Base-by-base conservation (phyloP, 345 rosid genomes). In the Eucalyptus cladocalyx region DNA sequence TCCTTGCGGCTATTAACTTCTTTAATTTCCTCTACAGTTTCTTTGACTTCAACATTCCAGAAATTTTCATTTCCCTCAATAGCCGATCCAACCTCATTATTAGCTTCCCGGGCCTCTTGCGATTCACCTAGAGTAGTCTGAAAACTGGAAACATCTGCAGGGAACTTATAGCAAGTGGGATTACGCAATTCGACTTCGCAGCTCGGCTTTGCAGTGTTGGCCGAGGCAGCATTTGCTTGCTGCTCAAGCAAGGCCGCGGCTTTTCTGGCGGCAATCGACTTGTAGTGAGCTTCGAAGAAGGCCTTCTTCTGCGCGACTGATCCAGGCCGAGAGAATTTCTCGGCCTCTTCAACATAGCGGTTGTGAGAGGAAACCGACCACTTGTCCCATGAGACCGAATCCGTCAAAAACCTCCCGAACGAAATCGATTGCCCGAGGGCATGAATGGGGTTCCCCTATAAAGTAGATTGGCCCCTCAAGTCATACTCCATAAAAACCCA, bases 251-350 rank as follows among this genome's bases (percentile, higher is more conserved):
- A 87, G 11, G 94, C 94, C 49, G 89, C 91, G 0, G 80, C 80
- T 88, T 91, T 93, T 89, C 91, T 90, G 28, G 94, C 94, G 43
- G 95, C 95, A 37, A 92, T 89, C 9, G 87, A 76, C 89, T 85
- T 92, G 87, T 91, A 92, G 83, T 93, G 95, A 43, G 95, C 94
- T 89, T 93, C 95, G 50, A 93, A 93, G 92, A 92, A 93, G 48
- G 95, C 94, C 88, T 92, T 93, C 90, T 90, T 93, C 92, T 93
- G 94, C 1, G 94, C 95, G 72, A 93, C 95, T 4, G 94, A 93
- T 12, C 95, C 95, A 6, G 95, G 95, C 32, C 88, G 90, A 34
- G 94, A 89, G 88, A 88, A 92, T 87, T 88, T 92, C 91, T 93
- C 93, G 4, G 95, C 95, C 56, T 93, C 95, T 88, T 93, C 95